Base-by-base conservation (phyloP, 768 basidiomycete genomes). In the Sarcomyxa edulis region DNA sequence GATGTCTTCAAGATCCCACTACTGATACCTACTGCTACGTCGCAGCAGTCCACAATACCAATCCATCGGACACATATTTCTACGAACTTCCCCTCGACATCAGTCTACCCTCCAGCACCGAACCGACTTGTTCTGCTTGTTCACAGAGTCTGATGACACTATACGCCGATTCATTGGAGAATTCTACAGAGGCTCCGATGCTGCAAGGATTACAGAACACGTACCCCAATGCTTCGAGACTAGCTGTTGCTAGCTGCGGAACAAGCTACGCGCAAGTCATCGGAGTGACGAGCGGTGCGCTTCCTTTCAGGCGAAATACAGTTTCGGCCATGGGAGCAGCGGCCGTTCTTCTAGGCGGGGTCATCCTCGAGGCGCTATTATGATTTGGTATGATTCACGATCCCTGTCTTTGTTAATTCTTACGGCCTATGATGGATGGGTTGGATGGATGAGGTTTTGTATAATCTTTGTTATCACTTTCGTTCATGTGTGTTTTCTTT, bases 1-100 rank as follows among this genome's bases (percentile, higher is more conserved):
- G 71, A 5, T 92, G 89, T 52, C 63, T 74, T 16, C 47, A 67
- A 6, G 68, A 85, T 56, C 68, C 78, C 7, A 50, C 64, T 3
- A 70, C 76, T 21, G 70, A 80, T 48, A 58, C 75, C 0, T 92
- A 88, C 60, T 92, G 88, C 64, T 90, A 76, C 60, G 37, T 87
- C 38, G 68, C 78, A 44, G 84, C 88, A 10, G 71, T 76, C 15
- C 65, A 61, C 23, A 66, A 66, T 44, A 22, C 66, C 3, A 75
- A 78, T 41, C 75, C 83, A 0, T 71, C 78, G 15, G 84, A 86
- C 53, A 56, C 78, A n/a, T 87, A 80, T 64, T 75, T 78, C 55
- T 92, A 86, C 63, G 58, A 65, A 24, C 68, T 91, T 8, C 80
- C 81, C 3, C 69, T 81, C 8, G 85, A 81, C 9, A 59, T 66